These are phyloP conservation scores for Stenogyne calaminthoides DNA, from an alignment of 305 asterid genomes.

Conservation along the genomic window DNA sequence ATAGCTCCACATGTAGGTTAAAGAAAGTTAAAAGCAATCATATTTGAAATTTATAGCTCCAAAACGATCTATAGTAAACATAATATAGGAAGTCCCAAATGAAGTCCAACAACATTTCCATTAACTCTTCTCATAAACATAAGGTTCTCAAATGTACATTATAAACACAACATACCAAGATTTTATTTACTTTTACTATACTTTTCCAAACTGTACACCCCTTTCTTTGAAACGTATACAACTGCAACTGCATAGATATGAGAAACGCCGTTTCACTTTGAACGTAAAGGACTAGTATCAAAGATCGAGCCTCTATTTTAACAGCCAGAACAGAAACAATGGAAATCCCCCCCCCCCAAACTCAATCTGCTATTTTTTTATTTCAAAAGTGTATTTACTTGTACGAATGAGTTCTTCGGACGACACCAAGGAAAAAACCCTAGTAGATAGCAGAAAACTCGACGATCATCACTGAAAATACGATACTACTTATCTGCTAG, in stretches of 20 bases:
- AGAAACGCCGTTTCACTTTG: background rate
- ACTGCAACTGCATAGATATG: background rate
- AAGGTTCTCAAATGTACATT: background rate
- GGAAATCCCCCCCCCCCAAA: no score
- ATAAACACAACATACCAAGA: slow-evolving; percentile 8
- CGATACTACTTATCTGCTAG: slow-evolving; percentile 29
- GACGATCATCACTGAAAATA: background rate
- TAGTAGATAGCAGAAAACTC: slow-evolving; percentile 25
- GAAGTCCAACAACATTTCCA: background rate
- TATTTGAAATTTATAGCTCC: background rate
- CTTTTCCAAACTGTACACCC: slow-evolving; percentile 29
- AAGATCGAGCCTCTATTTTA: background rate
- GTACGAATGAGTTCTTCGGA: background rate
- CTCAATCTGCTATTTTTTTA: no score
- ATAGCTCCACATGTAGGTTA: background rate
- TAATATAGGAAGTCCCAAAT: background rate
- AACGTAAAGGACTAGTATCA: background rate
- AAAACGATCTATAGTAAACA: background rate
- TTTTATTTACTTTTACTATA: slow-evolving; percentile 9
- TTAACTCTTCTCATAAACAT: background rate
- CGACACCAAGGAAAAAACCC: slow-evolving; percentile 31
- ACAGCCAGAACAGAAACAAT: no score
- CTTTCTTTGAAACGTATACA: slow-evolving; percentile 30
- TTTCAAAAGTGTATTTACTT: slow-evolving; percentile 19
- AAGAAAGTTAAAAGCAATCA: background rate